These are phyloP conservation scores for Chrysosphaeria jannelii DNA, from an alignment of 2,329 filamentous ascomycete genomes.

Conservation along the genomic window DNA sequence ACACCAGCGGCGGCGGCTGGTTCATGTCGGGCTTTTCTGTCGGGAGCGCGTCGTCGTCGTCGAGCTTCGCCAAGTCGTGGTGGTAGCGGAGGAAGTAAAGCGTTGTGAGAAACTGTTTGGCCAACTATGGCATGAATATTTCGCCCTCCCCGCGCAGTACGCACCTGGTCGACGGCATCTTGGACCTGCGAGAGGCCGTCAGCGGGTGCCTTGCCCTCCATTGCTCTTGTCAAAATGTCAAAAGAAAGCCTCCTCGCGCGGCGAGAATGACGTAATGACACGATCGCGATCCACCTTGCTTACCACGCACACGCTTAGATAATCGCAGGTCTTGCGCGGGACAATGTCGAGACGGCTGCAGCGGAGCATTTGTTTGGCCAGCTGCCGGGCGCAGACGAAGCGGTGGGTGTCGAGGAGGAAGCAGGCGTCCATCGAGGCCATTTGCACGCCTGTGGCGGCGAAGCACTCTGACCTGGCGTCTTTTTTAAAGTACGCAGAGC, in stretches of 20 bases:
- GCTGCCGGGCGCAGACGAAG: too few relatives aligned
- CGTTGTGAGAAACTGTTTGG: constrained; percentile 35
- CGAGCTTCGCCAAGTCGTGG: constrained; percentile 32
- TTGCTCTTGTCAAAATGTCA: constrained; percentile 1
- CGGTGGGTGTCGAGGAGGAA: background rate
- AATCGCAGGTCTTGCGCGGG: too few relatives aligned
- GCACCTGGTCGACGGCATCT: constrained; percentile 55
- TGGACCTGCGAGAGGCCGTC: constrained; percentile 62
- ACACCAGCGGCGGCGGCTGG: constrained; percentile 4
- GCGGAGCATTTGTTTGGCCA: too few relatives aligned
- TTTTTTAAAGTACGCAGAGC: constrained; percentile 32
- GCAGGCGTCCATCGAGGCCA: background rate
- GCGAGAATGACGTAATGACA: too few relatives aligned
- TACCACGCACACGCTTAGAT: too few relatives aligned
- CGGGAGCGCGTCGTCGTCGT: constrained; percentile 24
- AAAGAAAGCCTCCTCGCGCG: too few relatives aligned
- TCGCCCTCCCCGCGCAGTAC: too few relatives aligned
- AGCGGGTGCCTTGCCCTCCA: constrained; percentile 18
- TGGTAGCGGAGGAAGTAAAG: constrained; percentile 36
- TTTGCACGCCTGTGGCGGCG: too few relatives aligned
- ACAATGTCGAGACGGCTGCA: too few relatives aligned
- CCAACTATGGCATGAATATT: constrained; percentile 19
- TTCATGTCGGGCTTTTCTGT: constrained; percentile 15
- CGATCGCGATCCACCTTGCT: too few relatives aligned
- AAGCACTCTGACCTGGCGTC: constrained; percentile 32